phyloP scores from a whole-genome alignment of 75 land plant genomes.

The Selaginella tamariscina region DNA sequence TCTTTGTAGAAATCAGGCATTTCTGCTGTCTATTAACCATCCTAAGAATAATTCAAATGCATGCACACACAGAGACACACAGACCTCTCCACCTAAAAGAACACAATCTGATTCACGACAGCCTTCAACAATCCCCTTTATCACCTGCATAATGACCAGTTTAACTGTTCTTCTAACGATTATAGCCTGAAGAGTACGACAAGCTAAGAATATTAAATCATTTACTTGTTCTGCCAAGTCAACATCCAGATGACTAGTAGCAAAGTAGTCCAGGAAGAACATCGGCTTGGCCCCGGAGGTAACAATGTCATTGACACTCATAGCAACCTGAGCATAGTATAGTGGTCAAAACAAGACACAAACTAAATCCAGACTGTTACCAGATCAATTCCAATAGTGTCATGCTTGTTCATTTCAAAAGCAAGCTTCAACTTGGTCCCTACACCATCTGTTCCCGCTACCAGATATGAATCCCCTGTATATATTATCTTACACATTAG shows the following conservation, averaged over 20 bases:
- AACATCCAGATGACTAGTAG: conserved; percentile 89
- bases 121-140: conserved; percentile 91
- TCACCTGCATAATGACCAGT: conserved; percentile 41
- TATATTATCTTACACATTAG: no score
- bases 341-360: neutral
- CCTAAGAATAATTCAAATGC: neutral
- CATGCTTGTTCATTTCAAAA: conserved; percentile 80
- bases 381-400: conserved; percentile 93
- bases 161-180: neutral
- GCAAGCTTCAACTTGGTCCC: conserved; percentile 98
- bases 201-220: neutral
- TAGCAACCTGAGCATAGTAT: conserved; percentile 50
- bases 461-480: conserved; percentile 85
- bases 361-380: conserved; percentile 25
- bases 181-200: neutral
- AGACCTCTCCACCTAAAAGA: conserved; percentile 90
- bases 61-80: neutral
- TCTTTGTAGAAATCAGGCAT: conserved; percentile 91
- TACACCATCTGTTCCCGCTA: conserved; percentile 98
- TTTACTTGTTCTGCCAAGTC: conserved; percentile 85
- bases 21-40: conserved; percentile 65
- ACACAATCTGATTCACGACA: conserved; percentile 83
- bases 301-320: conserved; percentile 98
- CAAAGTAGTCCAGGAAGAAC: conserved; percentile 94
- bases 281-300: conserved; percentile 96